Percentiles rank a stretch among this genome's conserved stretches.
Evolutionary conservation across 768 basidiomycete species (phyloP).

Genomic region (Dentipellis fragilis): DNA sequence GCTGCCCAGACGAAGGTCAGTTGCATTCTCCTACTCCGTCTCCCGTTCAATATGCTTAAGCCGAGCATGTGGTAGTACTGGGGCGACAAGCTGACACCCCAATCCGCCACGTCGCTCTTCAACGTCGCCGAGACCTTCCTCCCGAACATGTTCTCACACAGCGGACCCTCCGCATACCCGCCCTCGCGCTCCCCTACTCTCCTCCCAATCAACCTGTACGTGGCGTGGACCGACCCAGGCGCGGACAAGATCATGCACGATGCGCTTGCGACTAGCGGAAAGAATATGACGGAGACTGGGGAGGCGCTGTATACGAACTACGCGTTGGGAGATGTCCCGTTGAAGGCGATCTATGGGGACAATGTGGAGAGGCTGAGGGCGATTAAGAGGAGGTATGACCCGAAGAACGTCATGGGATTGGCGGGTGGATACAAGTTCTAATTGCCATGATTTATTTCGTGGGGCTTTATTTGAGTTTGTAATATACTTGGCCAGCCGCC

Average conservation of each 20-base stretch:
- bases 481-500: too few relatives aligned
- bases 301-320: slow-evolving; percentile 51
- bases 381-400: slow-evolving; percentile 41
- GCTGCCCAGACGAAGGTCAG: slow-evolving; percentile 33
- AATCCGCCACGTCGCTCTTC: slow-evolving; percentile 28
- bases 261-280: slow-evolving; percentile 30
- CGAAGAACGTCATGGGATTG: slow-evolving; percentile 50
- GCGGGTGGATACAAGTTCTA: slow-evolving; percentile 51
- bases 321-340: slow-evolving; percentile 40
- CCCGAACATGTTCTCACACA: slow-evolving; percentile 5
- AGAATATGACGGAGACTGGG: slow-evolving; percentile 30
- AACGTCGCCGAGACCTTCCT: slow-evolving; percentile 22
- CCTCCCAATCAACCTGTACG: slow-evolving; percentile 16
- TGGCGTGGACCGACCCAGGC: slow-evolving; percentile 31
- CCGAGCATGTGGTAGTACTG: slow-evolving; percentile 27
- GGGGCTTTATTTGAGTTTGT: too few relatives aligned
- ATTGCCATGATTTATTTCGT: not conserved
- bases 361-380: slow-evolving; percentile 31
- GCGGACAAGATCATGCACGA: slow-evolving; percentile 31
- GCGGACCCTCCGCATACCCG: slow-evolving; percentile 9
- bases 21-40: not conserved
- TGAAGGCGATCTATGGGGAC: slow-evolving; percentile 39
- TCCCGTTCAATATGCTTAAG: not conserved
- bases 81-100: slow-evolving; percentile 26
- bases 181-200: slow-evolving; percentile 8